Evolutionary conservation across 177 flowering plant species (phyloP).

Genomic region (Vitis hybrid): DNA sequence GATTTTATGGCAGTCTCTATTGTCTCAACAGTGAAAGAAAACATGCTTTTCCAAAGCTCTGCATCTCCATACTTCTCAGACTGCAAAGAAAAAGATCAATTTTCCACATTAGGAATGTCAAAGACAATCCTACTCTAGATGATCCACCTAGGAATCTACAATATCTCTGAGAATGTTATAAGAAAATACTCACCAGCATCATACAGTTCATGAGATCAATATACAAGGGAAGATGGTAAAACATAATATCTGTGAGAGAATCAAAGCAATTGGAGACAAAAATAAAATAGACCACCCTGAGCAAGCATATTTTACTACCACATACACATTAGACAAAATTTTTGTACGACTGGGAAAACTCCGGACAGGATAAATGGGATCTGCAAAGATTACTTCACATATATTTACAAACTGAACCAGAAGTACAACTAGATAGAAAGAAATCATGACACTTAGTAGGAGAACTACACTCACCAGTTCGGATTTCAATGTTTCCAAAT

Average conservation of each 20-base stretch:
- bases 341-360: too few relatives aligned
- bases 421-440: neutral
- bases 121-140: neutral
- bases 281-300: too few relatives aligned
- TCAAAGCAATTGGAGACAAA: neutral
- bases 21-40: conserved; percentile 69
- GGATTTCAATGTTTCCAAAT: conserved; percentile 59
- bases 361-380: too few relatives aligned
- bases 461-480: conserved; percentile 58
- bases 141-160: neutral
- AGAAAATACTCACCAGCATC: conserved; percentile 3
- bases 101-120: neutral
- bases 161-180: neutral
- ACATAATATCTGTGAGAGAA: neutral
- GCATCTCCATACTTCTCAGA: conserved; percentile 57
- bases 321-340: too few relatives aligned
- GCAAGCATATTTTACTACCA: too few relatives aligned
- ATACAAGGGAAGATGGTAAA: neutral
- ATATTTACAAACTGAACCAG: neutral
- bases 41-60: conserved; percentile 52
- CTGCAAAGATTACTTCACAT: neutral
- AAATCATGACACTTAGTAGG: neutral
- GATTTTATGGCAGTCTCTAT: conserved; percentile 79
- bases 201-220: conserved; percentile 2
- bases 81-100: conserved; percentile 40